Evolutionary conservation across 1,284 basidiomycete species (phyloP).

Genomic region (Puccinia coronata): DNA sequence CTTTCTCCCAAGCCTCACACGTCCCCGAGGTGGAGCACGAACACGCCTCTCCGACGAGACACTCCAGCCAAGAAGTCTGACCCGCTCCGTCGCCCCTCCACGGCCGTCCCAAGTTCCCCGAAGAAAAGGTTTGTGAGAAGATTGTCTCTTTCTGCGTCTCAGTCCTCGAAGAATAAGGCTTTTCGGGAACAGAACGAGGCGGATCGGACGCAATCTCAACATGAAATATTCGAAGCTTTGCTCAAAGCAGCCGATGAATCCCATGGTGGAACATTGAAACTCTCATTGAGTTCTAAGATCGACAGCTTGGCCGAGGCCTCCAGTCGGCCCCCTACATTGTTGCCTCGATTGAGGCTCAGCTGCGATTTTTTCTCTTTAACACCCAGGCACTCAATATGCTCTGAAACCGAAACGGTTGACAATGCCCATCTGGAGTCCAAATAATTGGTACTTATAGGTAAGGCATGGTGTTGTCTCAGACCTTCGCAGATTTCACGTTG

Average conservation of each 20-base stretch:
- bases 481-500: not conserved
- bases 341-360: not conserved
- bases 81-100: not conserved
- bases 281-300: constrained; percentile 27
- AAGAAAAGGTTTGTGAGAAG: too few relatives aligned
- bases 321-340: not conserved
- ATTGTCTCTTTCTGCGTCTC: too few relatives aligned
- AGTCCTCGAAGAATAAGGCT: not conserved
- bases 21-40: not conserved
- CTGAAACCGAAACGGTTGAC: not conserved
- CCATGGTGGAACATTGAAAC: constrained; percentile 4
- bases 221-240: constrained; percentile 26
- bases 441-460: not conserved
- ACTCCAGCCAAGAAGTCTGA: not conserved
- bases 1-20: too few relatives aligned
- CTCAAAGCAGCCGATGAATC: constrained; percentile 21
- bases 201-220: not conserved
- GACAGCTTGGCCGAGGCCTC: not conserved
- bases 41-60: not conserved
- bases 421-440: not conserved
- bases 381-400: too few relatives aligned
- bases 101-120: not conserved
- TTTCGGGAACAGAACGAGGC: not conserved
- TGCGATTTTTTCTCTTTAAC: not conserved
- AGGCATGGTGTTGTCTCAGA: not conserved